Conservation (phyloP, 208 protist genomes). For the Trichomonas vaginalis region DNA sequence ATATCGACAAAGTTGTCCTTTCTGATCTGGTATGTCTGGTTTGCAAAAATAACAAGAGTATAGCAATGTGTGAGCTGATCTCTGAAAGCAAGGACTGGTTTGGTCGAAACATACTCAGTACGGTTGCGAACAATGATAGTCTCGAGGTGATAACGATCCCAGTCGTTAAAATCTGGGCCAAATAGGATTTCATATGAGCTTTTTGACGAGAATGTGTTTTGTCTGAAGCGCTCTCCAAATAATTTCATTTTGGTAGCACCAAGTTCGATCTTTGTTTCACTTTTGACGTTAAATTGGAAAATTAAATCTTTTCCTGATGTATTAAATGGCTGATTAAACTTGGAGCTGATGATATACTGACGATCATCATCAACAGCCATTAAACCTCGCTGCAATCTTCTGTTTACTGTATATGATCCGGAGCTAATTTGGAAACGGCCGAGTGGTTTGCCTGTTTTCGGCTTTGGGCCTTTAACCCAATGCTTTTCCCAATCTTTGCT, state of each 20-base stretch:
- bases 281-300: neutral
- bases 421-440: neutral
- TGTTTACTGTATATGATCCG: neutral
- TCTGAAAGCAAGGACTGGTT: neutral
- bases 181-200: neutral
- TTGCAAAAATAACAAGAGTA: neutral
- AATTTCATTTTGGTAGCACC: neutral
- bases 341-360: neutral
- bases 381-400: neutral
- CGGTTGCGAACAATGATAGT: neutral
- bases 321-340: neutral
- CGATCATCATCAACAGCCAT: neutral
- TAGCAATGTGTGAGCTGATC: neutral
- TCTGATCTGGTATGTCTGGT: neutral
- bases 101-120: neutral
- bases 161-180: neutral
- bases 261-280: neutral
- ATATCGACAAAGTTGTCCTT: conserved; percentile 14
- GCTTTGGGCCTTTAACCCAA: neutral
- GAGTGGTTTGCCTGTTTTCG: neutral
- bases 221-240: neutral
- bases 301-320: conserved; percentile 16
- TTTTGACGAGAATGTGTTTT: neutral
- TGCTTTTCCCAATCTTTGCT: neutral
- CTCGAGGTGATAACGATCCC: neutral